Evolutionary conservation across 2,329 filamentous ascomycete genomes (phyloP), one percentile per base, ranked within the genome.

Genomic region (Ophiostoma quercus): DNA sequence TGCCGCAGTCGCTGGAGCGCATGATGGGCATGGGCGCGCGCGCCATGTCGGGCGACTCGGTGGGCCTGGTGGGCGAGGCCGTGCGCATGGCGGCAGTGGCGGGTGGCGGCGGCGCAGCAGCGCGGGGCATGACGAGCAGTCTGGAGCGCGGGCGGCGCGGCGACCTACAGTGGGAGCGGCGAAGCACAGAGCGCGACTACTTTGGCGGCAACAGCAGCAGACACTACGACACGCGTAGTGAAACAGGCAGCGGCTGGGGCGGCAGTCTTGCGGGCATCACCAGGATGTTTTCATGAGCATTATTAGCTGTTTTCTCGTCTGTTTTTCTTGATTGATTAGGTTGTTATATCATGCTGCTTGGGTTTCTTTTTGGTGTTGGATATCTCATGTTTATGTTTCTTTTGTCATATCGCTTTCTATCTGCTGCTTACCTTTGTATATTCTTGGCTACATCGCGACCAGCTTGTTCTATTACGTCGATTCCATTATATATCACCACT

Each of bases 1-100:
- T 97, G 73, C 94, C 94, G 0, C 82, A 83, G 5, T 79, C 83
- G 14, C 77, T 93, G 71, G 83, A 88, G 80, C 82, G 83, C 75
- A 82, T 87, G 82, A 78, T 89, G 43, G 85, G 85, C 73, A 74
- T 84, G 70, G 85, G 85, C 62, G 82, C 80, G 12, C 80, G 80
- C 68, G 84, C 84, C 66, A 82, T 82, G 66, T 76, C 79, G 1
- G 83, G 84, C 66, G 82, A 82, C 73, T 78, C 80, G 66, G 73
- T 82, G 39, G 84, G 85, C 19, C 77, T 86, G 39, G 81, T 87
- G 54, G 80, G 83, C 72, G 85, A 87, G 75, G 85, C 85, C 62
- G 80, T 87, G 69, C 80, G 82, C 74, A 84, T 87, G 82, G 84
- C 84, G 5, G 78, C 79, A 47, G 79, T 76, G 62, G 72, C 76